These are phyloP conservation scores for Pythium sp. DNA, from an alignment of 352 stramenopile species.

Conservation along the genomic window DNA sequence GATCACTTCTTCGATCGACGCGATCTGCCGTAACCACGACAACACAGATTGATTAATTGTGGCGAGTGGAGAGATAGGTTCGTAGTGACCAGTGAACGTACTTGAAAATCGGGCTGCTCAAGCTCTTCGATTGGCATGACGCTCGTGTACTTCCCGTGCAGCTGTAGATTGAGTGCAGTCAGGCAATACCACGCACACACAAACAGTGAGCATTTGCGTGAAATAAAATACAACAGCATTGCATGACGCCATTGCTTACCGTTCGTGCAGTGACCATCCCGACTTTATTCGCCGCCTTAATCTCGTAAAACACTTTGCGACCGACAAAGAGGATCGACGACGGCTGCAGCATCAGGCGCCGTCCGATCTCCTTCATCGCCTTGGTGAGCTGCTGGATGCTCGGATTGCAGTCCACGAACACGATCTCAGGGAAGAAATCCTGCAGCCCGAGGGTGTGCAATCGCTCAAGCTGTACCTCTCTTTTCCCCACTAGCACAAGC, in stretches of 20 bases:
- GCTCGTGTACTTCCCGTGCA: constrained; percentile 81
- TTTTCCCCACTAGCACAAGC: constrained; percentile 73
- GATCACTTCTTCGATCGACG: constrained; percentile 71
- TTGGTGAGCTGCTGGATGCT: constrained; percentile 56
- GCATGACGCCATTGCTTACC: constrained; percentile 28
- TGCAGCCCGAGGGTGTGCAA: constrained; percentile 62
- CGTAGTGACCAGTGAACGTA: too few species aligned
- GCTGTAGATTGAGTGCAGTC: constrained; percentile 28
- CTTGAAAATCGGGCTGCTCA: constrained; percentile 51
- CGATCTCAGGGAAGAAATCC: constrained; percentile 62
- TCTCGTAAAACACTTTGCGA: constrained; percentile 84
- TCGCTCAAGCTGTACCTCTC: constrained; percentile 69
- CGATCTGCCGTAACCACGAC: constrained; percentile 40
- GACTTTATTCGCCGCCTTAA: constrained; percentile 80
- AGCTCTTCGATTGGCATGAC: constrained; percentile 85
- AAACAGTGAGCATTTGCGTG: background rate
- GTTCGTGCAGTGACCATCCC: constrained; percentile 77
- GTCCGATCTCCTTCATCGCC: constrained; percentile 70
- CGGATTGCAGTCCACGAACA: constrained; percentile 68
- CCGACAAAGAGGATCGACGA: constrained; percentile 83
- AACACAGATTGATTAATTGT: background rate
- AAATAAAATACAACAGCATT: background rate
- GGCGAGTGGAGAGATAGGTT: too few species aligned
- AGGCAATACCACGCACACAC: background rate
- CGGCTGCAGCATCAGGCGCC: constrained; percentile 55